phyloP scores from a whole-genome alignment of 495 filamentous ascomycete genomes.

The Hypomontagnella submonticulosa region DNA sequence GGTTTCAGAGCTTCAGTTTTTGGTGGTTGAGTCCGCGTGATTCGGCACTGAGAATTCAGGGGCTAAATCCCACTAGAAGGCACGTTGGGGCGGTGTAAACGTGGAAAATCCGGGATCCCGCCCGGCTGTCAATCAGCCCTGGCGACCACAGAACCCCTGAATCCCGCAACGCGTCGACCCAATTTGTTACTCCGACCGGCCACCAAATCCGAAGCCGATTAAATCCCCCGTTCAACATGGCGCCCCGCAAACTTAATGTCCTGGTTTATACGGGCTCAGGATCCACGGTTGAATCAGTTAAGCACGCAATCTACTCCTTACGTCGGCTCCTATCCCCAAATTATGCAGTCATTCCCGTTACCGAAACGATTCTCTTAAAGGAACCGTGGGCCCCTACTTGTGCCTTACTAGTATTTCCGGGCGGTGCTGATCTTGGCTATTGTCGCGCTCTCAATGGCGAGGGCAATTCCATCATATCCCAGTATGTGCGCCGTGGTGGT shows the following conservation, averaged over 20 bases:
- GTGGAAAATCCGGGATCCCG: conserved; percentile 34
- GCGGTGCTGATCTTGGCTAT: conserved; percentile 94
- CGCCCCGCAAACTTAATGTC: conserved; percentile 78
- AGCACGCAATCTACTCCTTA: conserved; percentile 88
- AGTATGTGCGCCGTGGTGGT: conserved; percentile 88
- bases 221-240: conserved; percentile 58
- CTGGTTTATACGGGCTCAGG: conserved; percentile 89
- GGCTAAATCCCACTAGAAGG: conserved; percentile 30
- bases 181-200: not conserved
- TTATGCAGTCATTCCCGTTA: conserved; percentile 91
- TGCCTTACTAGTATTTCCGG: conserved; percentile 89
- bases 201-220: conserved; percentile 2
- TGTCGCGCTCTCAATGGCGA: conserved; percentile 87
- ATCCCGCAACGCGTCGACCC: not conserved
- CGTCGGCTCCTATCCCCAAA: conserved; percentile 89
- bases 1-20: not conserved
- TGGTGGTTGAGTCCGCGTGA: conserved; percentile 15
- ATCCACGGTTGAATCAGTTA: conserved; percentile 85
- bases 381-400: conserved; percentile 93
- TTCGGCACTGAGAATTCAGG: conserved; percentile 14
- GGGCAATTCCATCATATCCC: conserved; percentile 83
- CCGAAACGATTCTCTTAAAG: conserved; percentile 79
- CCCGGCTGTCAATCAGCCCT: not conserved
- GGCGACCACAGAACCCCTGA: conserved; percentile 12
- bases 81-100: conserved; percentile 33